These are phyloP conservation scores for Dendryphion nanum DNA, from an alignment of 2,329 filamentous ascomycete genomes.

Conservation along the genomic window DNA sequence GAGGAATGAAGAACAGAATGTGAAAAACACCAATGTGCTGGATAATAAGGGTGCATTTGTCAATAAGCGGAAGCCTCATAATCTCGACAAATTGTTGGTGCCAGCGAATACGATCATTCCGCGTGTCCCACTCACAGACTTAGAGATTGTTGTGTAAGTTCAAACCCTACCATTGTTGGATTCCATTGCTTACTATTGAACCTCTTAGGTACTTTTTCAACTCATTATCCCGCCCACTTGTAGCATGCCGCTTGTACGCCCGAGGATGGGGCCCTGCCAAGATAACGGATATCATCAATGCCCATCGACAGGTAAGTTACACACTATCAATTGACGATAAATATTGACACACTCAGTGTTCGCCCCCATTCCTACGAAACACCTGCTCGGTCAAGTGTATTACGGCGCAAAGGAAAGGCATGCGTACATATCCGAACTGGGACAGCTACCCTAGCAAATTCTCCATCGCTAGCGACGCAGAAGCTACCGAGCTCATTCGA, in stretches of 20 bases:
- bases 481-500: slow-evolving; percentile 22
- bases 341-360: too few species aligned
- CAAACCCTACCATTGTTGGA: background rate
- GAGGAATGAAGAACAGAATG: too few species aligned
- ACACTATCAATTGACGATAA: too few species aligned
- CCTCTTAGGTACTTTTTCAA: slow-evolving; percentile 28
- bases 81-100: slow-evolving; percentile 15
- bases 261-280: slow-evolving; percentile 21
- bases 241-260: slow-evolving; percentile 24
- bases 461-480: slow-evolving; percentile 5
- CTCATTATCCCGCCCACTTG: slow-evolving; percentile 16
- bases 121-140: slow-evolving; percentile 23
- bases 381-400: slow-evolving; percentile 30
- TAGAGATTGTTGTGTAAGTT: slow-evolving; percentile 24
- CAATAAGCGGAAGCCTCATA: slow-evolving; percentile 19
- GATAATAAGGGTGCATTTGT: slow-evolving; percentile 1
- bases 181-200: background rate
- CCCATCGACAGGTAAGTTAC: too few species aligned
- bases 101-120: slow-evolving; percentile 16
- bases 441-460: slow-evolving; percentile 8
- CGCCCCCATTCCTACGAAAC: slow-evolving; percentile 26
- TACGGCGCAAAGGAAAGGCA: slow-evolving; percentile 19
- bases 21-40: too few species aligned
- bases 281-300: slow-evolving; percentile 16
- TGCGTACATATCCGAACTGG: slow-evolving; percentile 16